These are phyloP conservation scores for Lactifluus subvellereus DNA, from an alignment of 768 basidiomycete species.

Conservation along the genomic window DNA sequence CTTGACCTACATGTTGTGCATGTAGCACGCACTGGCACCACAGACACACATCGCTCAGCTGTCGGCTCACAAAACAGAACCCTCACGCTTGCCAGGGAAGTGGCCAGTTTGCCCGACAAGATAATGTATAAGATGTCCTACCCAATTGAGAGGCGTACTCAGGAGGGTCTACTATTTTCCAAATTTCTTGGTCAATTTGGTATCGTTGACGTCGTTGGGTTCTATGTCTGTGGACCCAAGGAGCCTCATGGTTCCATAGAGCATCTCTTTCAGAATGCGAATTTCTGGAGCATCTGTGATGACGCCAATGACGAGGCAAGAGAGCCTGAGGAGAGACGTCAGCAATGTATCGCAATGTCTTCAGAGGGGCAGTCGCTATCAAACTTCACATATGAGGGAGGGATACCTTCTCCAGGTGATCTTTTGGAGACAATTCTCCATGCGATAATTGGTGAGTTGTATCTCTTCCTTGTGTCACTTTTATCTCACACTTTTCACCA, in stretches of 20 bases:
- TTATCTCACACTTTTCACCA: not conserved
- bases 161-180: not conserved
- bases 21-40: not conserved
- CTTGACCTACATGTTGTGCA: not conserved
- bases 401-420: not conserved
- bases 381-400: not conserved
- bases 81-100: not conserved
- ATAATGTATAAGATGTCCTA: not conserved
- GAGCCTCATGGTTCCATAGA: not conserved
- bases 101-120: not conserved
- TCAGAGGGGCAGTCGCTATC: too few relatives aligned
- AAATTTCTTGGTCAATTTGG: not conserved
- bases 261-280: not conserved
- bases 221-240: not conserved
- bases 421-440: not conserved
- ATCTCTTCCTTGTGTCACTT: not conserved
- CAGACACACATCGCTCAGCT: not conserved
- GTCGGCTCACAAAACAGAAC: not conserved
- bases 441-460: not conserved
- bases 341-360: too few relatives aligned
- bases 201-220: not conserved
- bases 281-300: not conserved
- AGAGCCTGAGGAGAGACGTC: too few relatives aligned
- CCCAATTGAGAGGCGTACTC: not conserved
- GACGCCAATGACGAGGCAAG: too few relatives aligned